A percentile compares a stretch with the other conserved stretches of the same genome.
These are phyloP conservation scores for Spizellomyces sp. DNA, from an alignment of 192 early-diverging fungal genomes.

Conservation along the genomic window DNA sequence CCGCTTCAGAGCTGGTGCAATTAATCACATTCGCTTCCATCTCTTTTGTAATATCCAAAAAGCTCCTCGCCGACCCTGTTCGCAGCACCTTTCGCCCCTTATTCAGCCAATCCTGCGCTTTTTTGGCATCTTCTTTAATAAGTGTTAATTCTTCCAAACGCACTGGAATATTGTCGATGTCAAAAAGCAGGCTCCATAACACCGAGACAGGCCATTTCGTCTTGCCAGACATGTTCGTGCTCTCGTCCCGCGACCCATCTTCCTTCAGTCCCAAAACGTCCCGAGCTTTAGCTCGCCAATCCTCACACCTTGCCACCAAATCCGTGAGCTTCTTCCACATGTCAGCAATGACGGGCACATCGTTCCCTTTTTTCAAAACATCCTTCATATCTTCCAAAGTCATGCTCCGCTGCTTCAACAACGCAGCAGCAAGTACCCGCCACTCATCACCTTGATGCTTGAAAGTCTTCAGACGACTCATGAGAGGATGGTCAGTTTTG, in stretches of 20 bases:
- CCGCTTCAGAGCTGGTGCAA: conserved; percentile 3
- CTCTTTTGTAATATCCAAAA: conserved; percentile 21
- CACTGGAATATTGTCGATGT: conserved; percentile 23
- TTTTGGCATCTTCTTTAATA: conserved; percentile 21
- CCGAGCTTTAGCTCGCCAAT: conserved; percentile 5
- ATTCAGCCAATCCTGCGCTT: conserved; percentile 33
- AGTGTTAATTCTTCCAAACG: conserved; percentile 23
- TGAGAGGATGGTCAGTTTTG: conserved; percentile 29
- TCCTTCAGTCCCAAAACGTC: not conserved
- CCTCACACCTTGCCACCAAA: not conserved
- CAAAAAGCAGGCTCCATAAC: conserved; percentile 11
- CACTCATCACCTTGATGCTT: conserved; percentile 25
- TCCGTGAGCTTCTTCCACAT: conserved; percentile 18
- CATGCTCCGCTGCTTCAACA: conserved; percentile 26
- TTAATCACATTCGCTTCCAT: not conserved
- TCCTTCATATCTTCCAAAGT: conserved; percentile 21
- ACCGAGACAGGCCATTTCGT: not conserved
- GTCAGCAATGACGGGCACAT: conserved; percentile 4
- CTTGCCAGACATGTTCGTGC: not conserved
- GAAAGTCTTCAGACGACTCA: conserved; percentile 16
- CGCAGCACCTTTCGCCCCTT: conserved; percentile 16
- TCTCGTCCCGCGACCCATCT: not conserved
- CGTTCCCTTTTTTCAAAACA: not conserved
- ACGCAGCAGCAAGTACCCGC: conserved; percentile 18
- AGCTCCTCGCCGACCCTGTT: conserved; percentile 7